Base-by-base conservation (phyloP, 306 rosid species). In the Nissolia schottii region DNA sequence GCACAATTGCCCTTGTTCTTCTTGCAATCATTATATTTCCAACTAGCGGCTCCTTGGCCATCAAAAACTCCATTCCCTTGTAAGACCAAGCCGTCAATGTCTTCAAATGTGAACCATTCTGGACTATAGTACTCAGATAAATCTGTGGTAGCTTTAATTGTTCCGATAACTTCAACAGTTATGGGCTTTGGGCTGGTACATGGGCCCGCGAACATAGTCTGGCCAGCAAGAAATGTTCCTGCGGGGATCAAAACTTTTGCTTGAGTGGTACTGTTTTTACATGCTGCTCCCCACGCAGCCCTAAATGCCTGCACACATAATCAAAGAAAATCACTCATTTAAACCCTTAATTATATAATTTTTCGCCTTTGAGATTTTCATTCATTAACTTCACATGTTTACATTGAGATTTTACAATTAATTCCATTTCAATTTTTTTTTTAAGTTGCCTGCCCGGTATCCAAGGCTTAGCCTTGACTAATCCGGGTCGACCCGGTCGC, bases 281-380 rank as follows among this genome's bases (percentile, higher is more conserved):
- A 92, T 24, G 98, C 96, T 32, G 40, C 78, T 5, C 38, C 58
- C 96, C 95, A 92, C 7, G 98, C 87, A 15, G 67, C 76, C 76
- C 81, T 90, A 77, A 92, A 82, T 54, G 89, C 86, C 98, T 90
- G 67, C 80, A 76, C 1, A 20, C 28, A 7, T 29, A 24, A 49
- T 8, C 18, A 22, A 10, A 23, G 1, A 18, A 41, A 68, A 28
- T 3, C 23, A 37, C 23, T 53, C 50, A 50, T 77, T n/a, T 10
- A 24, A 27, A 28, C 10, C 41, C 7, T 15, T 0, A 55, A 20
- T 35, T 53, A n/a, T n/a, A n/a, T n/a, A n/a, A n/a, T n/a, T n/a
- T n/a, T n/a, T n/a, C n/a, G n/a, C n/a, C 40, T 50, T 34, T 4
- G 38, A n/a, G n/a, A n/a, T n/a, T 34, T 50, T 49, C 8, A 22